phyloP scores from a whole-genome alignment of 495 filamentous ascomycete genomes.

The Halenospora varia region DNA sequence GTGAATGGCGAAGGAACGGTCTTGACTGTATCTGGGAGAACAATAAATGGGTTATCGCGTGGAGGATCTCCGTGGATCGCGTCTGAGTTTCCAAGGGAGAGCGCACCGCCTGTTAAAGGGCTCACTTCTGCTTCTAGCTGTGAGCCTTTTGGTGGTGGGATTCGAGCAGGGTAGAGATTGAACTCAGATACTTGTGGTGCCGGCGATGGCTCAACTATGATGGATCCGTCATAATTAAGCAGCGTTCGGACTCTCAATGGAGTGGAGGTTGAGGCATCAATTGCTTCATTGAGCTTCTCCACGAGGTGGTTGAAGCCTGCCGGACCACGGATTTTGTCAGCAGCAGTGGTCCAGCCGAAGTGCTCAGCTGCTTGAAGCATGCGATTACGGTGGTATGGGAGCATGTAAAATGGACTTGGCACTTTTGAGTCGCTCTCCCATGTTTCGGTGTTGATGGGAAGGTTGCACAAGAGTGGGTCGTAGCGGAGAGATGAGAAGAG shows the following conservation, averaged over 20 bases:
- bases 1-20: conserved; percentile 61
- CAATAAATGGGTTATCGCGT: conserved; percentile 31
- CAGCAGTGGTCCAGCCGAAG: conserved; percentile 57
- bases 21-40: conserved; percentile 52
- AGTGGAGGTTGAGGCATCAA: conserved; percentile 14
- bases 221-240: conserved; percentile 43
- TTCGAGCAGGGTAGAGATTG: conserved; percentile 47
- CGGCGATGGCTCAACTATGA: conserved; percentile 45
- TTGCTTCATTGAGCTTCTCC: conserved; percentile 9
- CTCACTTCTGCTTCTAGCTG: conserved; percentile 4
- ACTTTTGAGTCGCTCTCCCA: conserved; percentile 29
- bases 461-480: conserved; percentile 56
- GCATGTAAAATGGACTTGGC: conserved; percentile 73
- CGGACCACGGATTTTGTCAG: conserved; percentile 37
- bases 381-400: conserved; percentile 74
- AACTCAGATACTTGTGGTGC: conserved; percentile 42
- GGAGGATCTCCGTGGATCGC: conserved; percentile 24
- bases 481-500: conserved; percentile 75
- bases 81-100: conserved; percentile 10
- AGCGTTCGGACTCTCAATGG: conserved; percentile 49
- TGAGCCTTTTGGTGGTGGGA: conserved; percentile 15
- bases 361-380: conserved; percentile 67
- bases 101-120: conserved; percentile 21
- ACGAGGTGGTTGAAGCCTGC: conserved; percentile 32
- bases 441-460: conserved; percentile 28